These are phyloP conservation scores for Taiozyma onychis DNA, from an alignment of 1,139 yeast genomes.

Conservation along the genomic window DNA sequence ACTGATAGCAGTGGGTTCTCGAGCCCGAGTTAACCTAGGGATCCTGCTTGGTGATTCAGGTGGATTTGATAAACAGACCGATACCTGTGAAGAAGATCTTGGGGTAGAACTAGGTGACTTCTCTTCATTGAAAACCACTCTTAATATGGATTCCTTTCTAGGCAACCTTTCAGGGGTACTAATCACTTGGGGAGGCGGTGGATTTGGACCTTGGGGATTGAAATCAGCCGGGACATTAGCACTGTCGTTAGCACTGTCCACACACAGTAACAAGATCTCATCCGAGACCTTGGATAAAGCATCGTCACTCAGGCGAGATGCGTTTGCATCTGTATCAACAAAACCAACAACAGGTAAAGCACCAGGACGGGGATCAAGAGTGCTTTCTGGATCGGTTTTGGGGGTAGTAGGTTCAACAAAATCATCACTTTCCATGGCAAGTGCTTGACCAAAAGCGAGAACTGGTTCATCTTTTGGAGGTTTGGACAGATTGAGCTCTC, in stretches of 20 bases:
- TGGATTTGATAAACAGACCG: neutral
- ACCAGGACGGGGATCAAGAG: neutral
- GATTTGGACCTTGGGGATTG: neutral
- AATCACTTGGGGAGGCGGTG: neutral
- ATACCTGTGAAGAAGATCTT: neutral
- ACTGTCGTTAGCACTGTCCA: neutral
- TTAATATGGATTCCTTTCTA: conserved; percentile 6
- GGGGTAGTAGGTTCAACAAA: neutral
- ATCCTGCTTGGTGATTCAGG: conserved; percentile 1
- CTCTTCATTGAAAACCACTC: conserved; percentile 1
- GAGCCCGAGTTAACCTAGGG: neutral
- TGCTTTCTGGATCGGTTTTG: neutral
- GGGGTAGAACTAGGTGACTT: neutral
- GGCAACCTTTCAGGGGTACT: conserved; percentile 1
- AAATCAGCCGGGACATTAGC: neutral
- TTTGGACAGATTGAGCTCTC: neutral
- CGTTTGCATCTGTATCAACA: neutral
- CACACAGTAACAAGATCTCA: neutral
- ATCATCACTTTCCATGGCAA: neutral
- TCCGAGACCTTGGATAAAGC: neutral
- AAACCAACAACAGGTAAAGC: neutral
- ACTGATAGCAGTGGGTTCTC: neutral
- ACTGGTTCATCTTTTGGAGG: neutral
- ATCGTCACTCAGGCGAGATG: neutral
- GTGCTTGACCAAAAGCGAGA: neutral